Percentiles rank a stretch among this genome's conserved stretches.
Evolutionary conservation across 371 early-diverging fungal genomes (phyloP).

Genomic region (Rhizopus arrhizus): DNA sequence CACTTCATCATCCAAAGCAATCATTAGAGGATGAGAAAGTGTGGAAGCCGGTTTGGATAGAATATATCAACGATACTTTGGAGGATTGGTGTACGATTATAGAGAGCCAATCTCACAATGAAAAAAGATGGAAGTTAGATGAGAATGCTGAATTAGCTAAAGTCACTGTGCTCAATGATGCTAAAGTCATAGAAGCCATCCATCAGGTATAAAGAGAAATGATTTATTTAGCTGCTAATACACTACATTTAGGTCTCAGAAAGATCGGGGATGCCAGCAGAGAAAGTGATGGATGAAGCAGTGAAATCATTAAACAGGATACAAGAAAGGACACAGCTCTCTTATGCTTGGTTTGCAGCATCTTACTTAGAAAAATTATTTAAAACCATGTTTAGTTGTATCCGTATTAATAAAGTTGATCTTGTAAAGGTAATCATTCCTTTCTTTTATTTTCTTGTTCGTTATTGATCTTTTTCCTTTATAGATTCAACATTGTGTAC

Average conservation of each 20-base stretch:
- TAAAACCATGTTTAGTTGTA: constrained; percentile 32
- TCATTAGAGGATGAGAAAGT: constrained; percentile 22
- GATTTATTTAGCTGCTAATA: neutral
- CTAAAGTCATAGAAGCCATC: constrained; percentile 26
- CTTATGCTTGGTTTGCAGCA: constrained; percentile 42
- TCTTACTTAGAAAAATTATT: constrained; percentile 28
- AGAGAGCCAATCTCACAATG: constrained; percentile 1
- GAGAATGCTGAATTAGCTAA: constrained; percentile 31
- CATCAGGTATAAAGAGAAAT: constrained; percentile 15
- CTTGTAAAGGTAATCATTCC: constrained; percentile 18
- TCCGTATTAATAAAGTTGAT: constrained; percentile 18
- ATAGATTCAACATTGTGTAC: constrained; percentile 21
- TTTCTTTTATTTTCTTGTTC: neutral
- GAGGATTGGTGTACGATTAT: constrained; percentile 37
- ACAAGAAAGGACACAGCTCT: constrained; percentile 37
- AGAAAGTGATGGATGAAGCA: constrained; percentile 29
- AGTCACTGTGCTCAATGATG: constrained; percentile 30
- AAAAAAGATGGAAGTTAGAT: constrained; percentile 18
- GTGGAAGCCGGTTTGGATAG: constrained; percentile 35
- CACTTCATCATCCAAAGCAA: constrained; percentile 20
- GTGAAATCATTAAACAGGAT: constrained; percentile 25
- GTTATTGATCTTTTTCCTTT: neutral
- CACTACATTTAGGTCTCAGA: constrained; percentile 19
- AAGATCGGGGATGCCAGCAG: constrained; percentile 31
- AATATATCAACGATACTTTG: constrained; percentile 30